These are phyloP conservation scores for Eucalyptus melliodora DNA, from an alignment of 345 rosid species.

Conservation along the genomic window DNA sequence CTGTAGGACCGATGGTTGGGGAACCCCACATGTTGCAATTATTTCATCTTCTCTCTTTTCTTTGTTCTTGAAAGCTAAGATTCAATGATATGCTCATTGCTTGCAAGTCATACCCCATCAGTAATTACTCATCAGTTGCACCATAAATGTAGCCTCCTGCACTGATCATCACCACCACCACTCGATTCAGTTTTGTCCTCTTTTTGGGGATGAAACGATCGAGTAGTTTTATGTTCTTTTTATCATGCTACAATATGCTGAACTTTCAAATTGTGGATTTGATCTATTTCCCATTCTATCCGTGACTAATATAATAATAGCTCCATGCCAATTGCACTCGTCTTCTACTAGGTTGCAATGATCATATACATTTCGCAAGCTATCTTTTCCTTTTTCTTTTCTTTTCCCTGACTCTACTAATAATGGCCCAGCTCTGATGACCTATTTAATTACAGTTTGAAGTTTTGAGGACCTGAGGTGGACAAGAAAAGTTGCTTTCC, in stretches of 20 bases:
- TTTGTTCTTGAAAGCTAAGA: constrained; percentile 1
- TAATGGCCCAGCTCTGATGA: background rate
- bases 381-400: background rate
- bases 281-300: background rate
- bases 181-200: background rate
- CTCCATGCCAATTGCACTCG: background rate
- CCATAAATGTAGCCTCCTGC: background rate
- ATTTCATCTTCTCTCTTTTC: background rate
- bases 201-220: background rate
- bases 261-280: background rate
- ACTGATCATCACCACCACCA: background rate
- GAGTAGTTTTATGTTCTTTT: background rate
- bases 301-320: background rate
- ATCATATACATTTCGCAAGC: background rate
- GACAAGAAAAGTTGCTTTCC: background rate
- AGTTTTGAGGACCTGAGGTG: background rate
- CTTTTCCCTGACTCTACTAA: background rate
- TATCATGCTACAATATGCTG: background rate
- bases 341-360: background rate
- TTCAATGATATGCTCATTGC: background rate
- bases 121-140: background rate
- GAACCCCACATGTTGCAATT: background rate
- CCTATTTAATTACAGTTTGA: background rate
- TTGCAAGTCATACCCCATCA: background rate
- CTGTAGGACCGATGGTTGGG: background rate